phyloP scores from a whole-genome alignment of 441 rosid species.

The Cnidoscolus chayamansa region DNA sequence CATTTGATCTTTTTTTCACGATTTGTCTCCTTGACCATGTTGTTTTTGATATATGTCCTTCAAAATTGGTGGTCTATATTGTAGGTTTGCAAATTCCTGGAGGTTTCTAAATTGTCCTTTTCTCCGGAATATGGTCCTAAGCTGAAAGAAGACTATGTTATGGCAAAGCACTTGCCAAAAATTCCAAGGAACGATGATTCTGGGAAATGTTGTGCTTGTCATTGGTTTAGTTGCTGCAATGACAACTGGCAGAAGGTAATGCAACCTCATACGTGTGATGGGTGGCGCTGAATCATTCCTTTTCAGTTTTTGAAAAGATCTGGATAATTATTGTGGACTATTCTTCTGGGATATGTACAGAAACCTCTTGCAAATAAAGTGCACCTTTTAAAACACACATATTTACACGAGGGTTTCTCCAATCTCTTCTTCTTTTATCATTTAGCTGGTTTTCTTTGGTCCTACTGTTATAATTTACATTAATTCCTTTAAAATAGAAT shows the following conservation, averaged over 20 bases:
- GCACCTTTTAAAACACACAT: not conserved
- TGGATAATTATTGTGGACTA: not conserved
- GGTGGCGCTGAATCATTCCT: slow-evolving; percentile 8
- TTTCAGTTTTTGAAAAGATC: not conserved
- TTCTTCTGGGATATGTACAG: not conserved
- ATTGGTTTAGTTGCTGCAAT: slow-evolving; percentile 85
- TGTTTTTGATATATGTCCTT: slow-evolving; percentile 26
- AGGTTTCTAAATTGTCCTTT: slow-evolving; percentile 95
- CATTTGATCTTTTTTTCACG: not conserved
- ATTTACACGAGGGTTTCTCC: not conserved
- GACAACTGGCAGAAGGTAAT: slow-evolving; percentile 99
- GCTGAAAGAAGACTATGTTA: slow-evolving; percentile 90
- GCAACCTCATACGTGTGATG: slow-evolving; percentile 11
- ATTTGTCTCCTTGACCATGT: slow-evolving; percentile 5
- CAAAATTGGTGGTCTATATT: slow-evolving; percentile 25
- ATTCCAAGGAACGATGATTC: slow-evolving; percentile 60
- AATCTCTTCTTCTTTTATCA: not conserved
- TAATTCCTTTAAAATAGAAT: not conserved
- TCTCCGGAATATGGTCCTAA: slow-evolving; percentile 96
- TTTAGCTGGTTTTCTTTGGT: not conserved
- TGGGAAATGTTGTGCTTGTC: slow-evolving; percentile 65
- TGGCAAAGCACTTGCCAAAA: slow-evolving; percentile 90
- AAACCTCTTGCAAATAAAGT: not conserved
- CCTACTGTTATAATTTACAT: not conserved
- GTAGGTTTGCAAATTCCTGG: slow-evolving; percentile 98